Base-by-base conservation (phyloP, 176 grass and related monocot species). In the Aegilops umbellulata region DNA sequence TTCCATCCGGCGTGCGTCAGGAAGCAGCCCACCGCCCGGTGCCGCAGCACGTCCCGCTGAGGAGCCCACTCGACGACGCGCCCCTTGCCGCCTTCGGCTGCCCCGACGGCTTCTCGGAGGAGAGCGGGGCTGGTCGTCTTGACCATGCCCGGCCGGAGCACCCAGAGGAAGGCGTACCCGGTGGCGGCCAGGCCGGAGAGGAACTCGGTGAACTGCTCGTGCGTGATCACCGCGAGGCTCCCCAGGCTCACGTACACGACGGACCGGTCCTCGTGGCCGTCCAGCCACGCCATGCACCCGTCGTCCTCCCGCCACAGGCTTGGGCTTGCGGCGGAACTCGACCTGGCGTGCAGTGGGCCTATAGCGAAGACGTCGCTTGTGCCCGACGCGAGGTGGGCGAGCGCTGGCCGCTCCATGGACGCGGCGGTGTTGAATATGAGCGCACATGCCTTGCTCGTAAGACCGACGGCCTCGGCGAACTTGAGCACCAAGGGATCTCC, bases 1-100 rank as follows among this genome's bases (percentile, higher is more conserved):
- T 97, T 97, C 91, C 94, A 93, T n/a, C 94, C 91, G n/a, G 51
- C 46, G 69, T 97, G 94, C 15, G 89, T 93, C 14, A 97, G 70
- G 27, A 95, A 93, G 69, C 94, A 92, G 22, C 95, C 92, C 11
- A 97, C 86, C 0, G 92, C 88, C 0, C 36, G 83, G 72, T 97
- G 92, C 36, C 57, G 70, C 65, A 97, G 66, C 38, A 97, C 94
- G 29, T 90, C 90, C 4, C 80, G 81, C 81, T 94, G 94, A 32
- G 92, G 92, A 13, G 77, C 88, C 94, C 90, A 97, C 63, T 38
- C 72, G 39, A 97, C 85, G 27, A 92, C 55, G 32, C 49, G 36
- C 1, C 69, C 36, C 69, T 72, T 72, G 69, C 20, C 34, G 10
- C 69, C 17, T 58, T 22, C 20, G 0, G 53, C 53, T 22, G 53